A percentile compares a stretch with the other conserved stretches of the same genome.
Evolutionary conservation across 768 basidiomycete species (phyloP).

Genomic region (Sarcodon aspratus): DNA sequence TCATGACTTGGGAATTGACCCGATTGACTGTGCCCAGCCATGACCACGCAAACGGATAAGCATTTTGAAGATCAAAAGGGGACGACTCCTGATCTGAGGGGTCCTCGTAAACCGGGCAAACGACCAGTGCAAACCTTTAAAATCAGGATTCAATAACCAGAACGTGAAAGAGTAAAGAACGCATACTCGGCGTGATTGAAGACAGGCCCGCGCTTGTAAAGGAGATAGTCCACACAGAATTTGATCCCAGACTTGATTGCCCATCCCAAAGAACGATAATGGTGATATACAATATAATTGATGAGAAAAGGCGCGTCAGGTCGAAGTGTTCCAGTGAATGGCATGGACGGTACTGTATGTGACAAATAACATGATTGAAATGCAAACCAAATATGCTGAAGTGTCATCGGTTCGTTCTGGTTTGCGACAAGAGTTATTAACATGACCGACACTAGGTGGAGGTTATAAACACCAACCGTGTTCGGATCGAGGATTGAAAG

Average conservation of each 20-base stretch:
- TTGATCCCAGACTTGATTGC: constrained; percentile 93
- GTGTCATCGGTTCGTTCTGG: constrained; percentile 43
- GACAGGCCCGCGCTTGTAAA: constrained; percentile 91
- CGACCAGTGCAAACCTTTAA: constrained; percentile 77
- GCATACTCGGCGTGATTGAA: constrained; percentile 93
- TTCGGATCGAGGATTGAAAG: constrained; percentile 55
- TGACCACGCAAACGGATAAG: constrained; percentile 75
- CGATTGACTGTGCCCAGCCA: constrained; percentile 97
- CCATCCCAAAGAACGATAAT: constrained; percentile 95
- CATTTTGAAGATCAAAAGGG: constrained; percentile 51
- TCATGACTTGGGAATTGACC: constrained; percentile 94
- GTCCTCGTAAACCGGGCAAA: constrained; percentile 87
- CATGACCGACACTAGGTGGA: constrained; percentile 1
- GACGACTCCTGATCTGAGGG: constrained; percentile 56
- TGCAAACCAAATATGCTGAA: constrained; percentile 49
- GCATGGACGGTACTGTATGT: constrained; percentile 15
- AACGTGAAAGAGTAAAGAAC: background rate
- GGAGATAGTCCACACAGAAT: constrained; percentile 90
- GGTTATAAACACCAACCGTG: constrained; percentile 37
- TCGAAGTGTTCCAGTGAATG: constrained; percentile 20
- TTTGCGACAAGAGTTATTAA: background rate
- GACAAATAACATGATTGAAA: constrained; percentile 48
- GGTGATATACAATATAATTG: constrained; percentile 85
- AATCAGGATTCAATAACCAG: background rate
- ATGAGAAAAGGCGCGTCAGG: constrained; percentile 92